phyloP scores from a whole-genome alignment of 2,329 filamentous ascomycete species.

The Phaeophleospora eucalypticola region DNA sequence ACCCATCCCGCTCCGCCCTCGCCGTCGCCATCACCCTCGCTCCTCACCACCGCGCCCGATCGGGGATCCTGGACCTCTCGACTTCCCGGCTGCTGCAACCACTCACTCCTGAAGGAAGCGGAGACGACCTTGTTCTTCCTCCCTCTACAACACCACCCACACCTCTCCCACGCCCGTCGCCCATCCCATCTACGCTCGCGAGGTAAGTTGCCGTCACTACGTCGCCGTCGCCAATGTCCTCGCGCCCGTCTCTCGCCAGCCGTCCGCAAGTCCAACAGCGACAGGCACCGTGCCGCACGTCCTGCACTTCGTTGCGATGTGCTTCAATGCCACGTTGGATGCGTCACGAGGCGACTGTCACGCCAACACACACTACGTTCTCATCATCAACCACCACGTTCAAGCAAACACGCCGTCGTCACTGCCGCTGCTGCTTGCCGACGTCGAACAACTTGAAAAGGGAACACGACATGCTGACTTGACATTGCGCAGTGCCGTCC shows the following conservation, averaged over 20 bases:
- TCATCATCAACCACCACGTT: too few species aligned
- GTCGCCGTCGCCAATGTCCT: too few species aligned
- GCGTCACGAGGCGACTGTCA: too few species aligned
- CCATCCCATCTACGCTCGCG: neutral
- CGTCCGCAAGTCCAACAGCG: too few species aligned
- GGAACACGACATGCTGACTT: neutral
- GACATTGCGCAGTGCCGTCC: neutral
- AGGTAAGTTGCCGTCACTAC: neutral
- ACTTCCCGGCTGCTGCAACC: neutral
- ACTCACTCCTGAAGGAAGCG: neutral
- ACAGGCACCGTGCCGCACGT: too few species aligned
- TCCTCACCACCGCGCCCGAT: neutral
- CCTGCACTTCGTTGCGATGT: too few species aligned
- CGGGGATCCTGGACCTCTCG: neutral
- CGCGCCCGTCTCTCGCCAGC: too few species aligned
- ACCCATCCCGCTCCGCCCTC: neutral
- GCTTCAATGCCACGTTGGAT: too few species aligned
- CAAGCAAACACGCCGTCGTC: too few species aligned
- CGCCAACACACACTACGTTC: too few species aligned
- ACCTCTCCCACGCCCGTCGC: neutral
- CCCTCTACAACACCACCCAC: neutral
- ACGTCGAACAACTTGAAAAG: too few species aligned
- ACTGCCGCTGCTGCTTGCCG: too few species aligned
- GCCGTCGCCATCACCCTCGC: neutral
- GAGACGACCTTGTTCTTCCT: neutral